Evolutionary conservation across 148 eudicot species (phyloP).

Genomic region (Rhododendron kiyosumense): DNA sequence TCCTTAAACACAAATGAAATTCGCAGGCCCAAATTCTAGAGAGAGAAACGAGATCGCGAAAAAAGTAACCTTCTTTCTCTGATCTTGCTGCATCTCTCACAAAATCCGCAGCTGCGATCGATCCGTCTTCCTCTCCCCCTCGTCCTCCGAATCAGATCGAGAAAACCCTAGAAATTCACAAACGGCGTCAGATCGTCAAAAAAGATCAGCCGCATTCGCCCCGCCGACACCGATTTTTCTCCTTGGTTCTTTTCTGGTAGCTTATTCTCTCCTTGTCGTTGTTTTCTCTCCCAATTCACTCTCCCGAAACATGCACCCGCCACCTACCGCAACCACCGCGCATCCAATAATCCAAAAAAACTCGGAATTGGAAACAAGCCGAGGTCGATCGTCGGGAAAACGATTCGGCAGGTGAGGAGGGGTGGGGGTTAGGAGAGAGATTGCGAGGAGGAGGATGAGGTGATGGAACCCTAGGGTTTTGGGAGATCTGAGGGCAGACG

Average conservation of each 20-base stretch:
- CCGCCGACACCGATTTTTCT: slow-evolving; percentile 31
- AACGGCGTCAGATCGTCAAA: slow-evolving; percentile 7
- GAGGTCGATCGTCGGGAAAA: not conserved
- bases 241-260: not conserved
- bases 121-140: not conserved
- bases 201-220: slow-evolving; percentile 44
- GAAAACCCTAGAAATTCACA: not conserved
- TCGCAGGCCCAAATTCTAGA: not conserved
- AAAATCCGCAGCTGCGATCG: not conserved
- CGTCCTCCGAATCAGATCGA: not conserved
- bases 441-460: not conserved
- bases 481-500: not conserved
- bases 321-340: slow-evolving; percentile 13
- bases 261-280: no score
- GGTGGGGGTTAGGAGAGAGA: not conserved
- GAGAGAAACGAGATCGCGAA: not conserved
- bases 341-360: not conserved
- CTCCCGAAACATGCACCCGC: slow-evolving; percentile 13
- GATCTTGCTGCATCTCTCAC: slow-evolving; percentile 60
- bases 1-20: not conserved
- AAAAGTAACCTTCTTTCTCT: slow-evolving; percentile 54
- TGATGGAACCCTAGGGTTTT: not conserved
- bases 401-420: not conserved
- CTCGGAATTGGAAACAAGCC: not conserved
- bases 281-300: slow-evolving; percentile 10